Base-by-base conservation (phyloP, 2,329 filamentous ascomycete species). In the Paramyrothecium roridum region DNA sequence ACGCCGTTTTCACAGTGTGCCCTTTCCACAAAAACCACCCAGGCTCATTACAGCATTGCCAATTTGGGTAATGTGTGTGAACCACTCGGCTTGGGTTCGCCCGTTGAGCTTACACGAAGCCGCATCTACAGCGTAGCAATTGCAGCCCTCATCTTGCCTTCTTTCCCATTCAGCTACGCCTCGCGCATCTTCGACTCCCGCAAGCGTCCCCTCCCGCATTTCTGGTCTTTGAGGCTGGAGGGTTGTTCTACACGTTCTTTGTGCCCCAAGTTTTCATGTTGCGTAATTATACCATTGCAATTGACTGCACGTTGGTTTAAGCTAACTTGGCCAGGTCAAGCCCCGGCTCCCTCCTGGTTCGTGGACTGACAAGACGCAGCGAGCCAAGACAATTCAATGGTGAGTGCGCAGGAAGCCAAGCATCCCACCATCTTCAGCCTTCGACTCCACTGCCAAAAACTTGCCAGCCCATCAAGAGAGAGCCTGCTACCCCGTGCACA, bases 391-490 rank as follows among this genome's bases (percentile, higher is more conserved):
- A 22, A 8, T 30, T 19, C 20, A 22, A 16, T 17, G 19, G 21
- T 49, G 16, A 17, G 12, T 8, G 6, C 11, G 22, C 47, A 17
- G 20, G 47, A 49, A 30, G 37, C 37, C 37, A 43, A 49, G 47
- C 47, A 22, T 48, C 26, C 37, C 37, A 43, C 37, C 37, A 43
- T 43, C 6, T 43, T 43, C 37, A 43, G 37, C 37, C 37, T 43
- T 43, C 37, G 37, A 43, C 37, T 13, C 37, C 37, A 43, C 37
- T 19, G 37, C n/a, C 37, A 4, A 43, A 43, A 48, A 49, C 45
- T 37, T 54, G 37, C 48, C 62, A 67, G 61, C 68, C 68, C 65
- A 70, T 71, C 67, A 71, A 57, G 57, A 58, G 47, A 59, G 59
- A 58, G 57, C 56, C 49, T 63, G 37, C 43, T 47, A 60, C 69